Evolutionary conservation across 352 stramenopile species (phyloP), one percentile per base, ranked within the genome.

Genomic region (Phytophthora pinifolia): DNA sequence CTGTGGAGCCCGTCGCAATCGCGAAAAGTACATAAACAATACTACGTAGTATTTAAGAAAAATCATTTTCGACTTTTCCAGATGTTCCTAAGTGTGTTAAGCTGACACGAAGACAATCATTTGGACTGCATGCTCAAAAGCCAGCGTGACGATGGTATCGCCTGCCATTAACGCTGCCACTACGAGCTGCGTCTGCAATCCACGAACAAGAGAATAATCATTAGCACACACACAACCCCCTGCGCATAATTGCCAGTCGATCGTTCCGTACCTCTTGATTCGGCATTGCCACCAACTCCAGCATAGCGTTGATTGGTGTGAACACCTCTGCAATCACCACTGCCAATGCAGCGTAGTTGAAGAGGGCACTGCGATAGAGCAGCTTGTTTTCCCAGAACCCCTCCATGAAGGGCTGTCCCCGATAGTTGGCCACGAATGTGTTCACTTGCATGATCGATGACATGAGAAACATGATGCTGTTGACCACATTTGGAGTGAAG

Each of bases 401-500:
- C 76, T 99, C 94, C 91, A 99, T 98, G 73, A 99, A 99, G n/a
- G 98, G 98, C 48, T 94, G 83, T 10, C 98, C 98, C 62, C 93
- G 85, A 79, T 99, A 99, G 72, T 99, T 99, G 6, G 98, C 94
- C 6, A 94, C 80, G 61, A 99, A 99, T 3, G 98, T 98, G 66
- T 98, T 99, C 14, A 98, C 83, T 36, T 86, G 90, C 69, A 94
- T 88, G 48, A 98, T 73, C 18, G 89, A 85, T 44, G 87, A 98
- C 47, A 99, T 75, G 9, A 99, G 70, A 74, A 99, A 99, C 46
- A 99, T 98, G 22, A 97, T 96, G 12, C 93, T 98, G 62, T 99
- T 99, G 65, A 99, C 91, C 6, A 98, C 87, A 65, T 99, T 99
- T 3, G 98, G 97, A 51, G 94, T 91, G 72, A 99, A 99, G 17